Evolutionary conservation across 1,284 basidiomycete genomes (phyloP).

Genomic region (Cutaneotrichosporon sp.): DNA sequence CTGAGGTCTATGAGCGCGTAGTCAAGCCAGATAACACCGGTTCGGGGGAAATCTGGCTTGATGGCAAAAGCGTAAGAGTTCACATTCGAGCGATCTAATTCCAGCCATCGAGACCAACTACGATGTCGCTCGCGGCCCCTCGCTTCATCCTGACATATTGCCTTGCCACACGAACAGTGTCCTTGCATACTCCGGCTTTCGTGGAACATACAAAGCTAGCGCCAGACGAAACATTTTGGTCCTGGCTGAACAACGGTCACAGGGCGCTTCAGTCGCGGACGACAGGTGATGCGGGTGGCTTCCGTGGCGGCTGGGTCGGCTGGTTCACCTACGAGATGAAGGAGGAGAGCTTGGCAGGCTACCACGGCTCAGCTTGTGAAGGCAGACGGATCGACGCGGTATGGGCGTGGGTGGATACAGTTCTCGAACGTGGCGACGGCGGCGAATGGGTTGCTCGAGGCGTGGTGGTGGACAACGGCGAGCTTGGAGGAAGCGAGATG

Average conservation of each 20-base stretch:
- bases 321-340: slow-evolving; percentile 57
- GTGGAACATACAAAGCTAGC: slow-evolving; percentile 11
- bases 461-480: slow-evolving; percentile 30
- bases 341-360: slow-evolving; percentile 49
- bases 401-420: slow-evolving; percentile 47
- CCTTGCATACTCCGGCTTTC: slow-evolving; percentile 19
- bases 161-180: slow-evolving; percentile 33
- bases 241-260: slow-evolving; percentile 39
- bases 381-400: slow-evolving; percentile 32
- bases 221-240: slow-evolving; percentile 39
- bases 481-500: slow-evolving; percentile 14
- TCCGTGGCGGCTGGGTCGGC: slow-evolving; percentile 53
- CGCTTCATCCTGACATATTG: slow-evolving; percentile 43
- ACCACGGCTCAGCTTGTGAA: slow-evolving; percentile 12
- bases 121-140: slow-evolving; percentile 38
- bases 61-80: slow-evolving; percentile 47
- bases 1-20: slow-evolving; percentile 47
- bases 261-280: slow-evolving; percentile 12
- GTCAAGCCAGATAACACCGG: slow-evolving; percentile 29
- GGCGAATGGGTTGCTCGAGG: slow-evolving; percentile 49
- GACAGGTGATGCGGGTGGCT: slow-evolving; percentile 21
- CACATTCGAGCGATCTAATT: background rate
- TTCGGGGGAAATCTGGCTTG: slow-evolving; percentile 52
- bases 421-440: slow-evolving; percentile 46
- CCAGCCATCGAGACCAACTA: slow-evolving; percentile 41